These are phyloP conservation scores for Parietaria judaica DNA, from an alignment of 306 rosid genomes.

Conservation along the genomic window DNA sequence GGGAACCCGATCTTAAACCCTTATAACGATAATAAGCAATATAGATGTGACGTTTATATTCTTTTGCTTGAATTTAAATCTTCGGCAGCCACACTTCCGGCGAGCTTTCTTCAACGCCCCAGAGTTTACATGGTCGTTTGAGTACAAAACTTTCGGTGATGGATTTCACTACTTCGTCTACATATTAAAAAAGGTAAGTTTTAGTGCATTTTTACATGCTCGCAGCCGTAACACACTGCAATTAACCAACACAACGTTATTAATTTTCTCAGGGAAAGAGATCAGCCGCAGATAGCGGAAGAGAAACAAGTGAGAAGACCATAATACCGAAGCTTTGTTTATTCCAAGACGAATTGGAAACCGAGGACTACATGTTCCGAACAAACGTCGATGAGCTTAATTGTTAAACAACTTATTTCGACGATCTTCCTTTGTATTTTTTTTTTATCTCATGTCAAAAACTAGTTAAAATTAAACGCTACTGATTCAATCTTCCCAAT, in stretches of 20 bases:
- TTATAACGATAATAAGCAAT: background rate
- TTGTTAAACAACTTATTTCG: slow-evolving; percentile 19
- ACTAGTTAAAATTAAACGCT: too few relatives aligned
- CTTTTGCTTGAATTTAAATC: slow-evolving; percentile 21
- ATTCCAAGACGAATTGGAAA: slow-evolving; percentile 75
- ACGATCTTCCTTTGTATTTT: background rate
- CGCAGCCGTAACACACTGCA: background rate
- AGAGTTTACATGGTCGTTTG: slow-evolving; percentile 84
- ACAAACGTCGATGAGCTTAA: slow-evolving; percentile 63
- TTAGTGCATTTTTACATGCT: background rate
- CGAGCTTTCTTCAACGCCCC: slow-evolving; percentile 68
- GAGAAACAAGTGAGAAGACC: slow-evolving; percentile 30
- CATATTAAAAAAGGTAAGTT: slow-evolving; percentile 67
- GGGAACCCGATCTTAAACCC: slow-evolving; percentile 9
- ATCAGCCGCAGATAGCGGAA: slow-evolving; percentile 13
- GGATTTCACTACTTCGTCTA: slow-evolving; percentile 86
- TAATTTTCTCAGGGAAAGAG: slow-evolving; percentile 51
- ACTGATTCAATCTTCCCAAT: too few relatives aligned
- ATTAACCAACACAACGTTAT: too few relatives aligned
- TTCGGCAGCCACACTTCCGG: slow-evolving; percentile 82
- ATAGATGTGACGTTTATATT: slow-evolving; percentile 1
- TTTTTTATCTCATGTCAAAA: too few relatives aligned
- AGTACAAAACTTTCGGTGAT: slow-evolving; percentile 80
- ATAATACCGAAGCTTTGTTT: slow-evolving; percentile 38
- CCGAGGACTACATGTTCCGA: slow-evolving; percentile 70